phyloP scores from a whole-genome alignment of 2,329 filamentous ascomycete genomes.

The Mollisia scopiformis region DNA sequence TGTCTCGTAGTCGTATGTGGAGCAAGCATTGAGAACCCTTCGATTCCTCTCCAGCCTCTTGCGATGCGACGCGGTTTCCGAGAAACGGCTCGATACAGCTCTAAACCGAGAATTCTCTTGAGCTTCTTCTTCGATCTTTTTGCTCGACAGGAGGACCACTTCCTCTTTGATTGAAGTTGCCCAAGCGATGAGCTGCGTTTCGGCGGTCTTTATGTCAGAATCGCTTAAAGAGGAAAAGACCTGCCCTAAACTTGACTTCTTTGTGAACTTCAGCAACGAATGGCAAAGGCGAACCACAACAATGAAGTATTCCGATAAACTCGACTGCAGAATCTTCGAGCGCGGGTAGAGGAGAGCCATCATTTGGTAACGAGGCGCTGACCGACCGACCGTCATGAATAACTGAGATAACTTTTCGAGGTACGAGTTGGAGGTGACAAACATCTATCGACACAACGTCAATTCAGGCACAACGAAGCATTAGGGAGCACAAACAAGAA shows the following conservation, averaged over 20 bases:
- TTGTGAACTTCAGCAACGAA: conserved; percentile 36
- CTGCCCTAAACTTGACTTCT: conserved; percentile 38
- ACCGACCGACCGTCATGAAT: conserved; percentile 45
- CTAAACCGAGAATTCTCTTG: conserved; percentile 33
- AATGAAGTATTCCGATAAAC: conserved; percentile 36
- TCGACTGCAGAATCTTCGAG: conserved; percentile 41
- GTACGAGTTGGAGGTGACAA: conserved; percentile 26
- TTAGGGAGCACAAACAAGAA: conserved; percentile 39
- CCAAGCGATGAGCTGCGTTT: conserved; percentile 40
- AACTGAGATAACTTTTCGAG: conserved; percentile 44
- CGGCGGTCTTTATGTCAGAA: conserved; percentile 35
- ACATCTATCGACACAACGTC: conserved; percentile 8
- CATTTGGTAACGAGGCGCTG: conserved; percentile 37
- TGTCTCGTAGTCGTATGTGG: conserved; percentile 43
- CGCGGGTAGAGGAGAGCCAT: conserved; percentile 44
- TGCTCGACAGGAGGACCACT: conserved; percentile 28
- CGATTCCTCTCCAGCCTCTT: conserved; percentile 25
- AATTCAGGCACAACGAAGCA: too few relatives aligned
- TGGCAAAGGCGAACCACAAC: conserved; percentile 44
- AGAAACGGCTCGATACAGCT: conserved; percentile 23
- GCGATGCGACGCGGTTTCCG: conserved; percentile 12
- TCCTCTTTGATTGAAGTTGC: conserved; percentile 42
- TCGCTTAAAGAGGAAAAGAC: conserved; percentile 38
- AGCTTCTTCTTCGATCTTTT: conserved; percentile 28
- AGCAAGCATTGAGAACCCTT: conserved; percentile 43